Evolutionary conservation across 345 rosid species (phyloP), one percentile per base, ranked within the genome.

Genomic region (Anacardium occidentale): DNA sequence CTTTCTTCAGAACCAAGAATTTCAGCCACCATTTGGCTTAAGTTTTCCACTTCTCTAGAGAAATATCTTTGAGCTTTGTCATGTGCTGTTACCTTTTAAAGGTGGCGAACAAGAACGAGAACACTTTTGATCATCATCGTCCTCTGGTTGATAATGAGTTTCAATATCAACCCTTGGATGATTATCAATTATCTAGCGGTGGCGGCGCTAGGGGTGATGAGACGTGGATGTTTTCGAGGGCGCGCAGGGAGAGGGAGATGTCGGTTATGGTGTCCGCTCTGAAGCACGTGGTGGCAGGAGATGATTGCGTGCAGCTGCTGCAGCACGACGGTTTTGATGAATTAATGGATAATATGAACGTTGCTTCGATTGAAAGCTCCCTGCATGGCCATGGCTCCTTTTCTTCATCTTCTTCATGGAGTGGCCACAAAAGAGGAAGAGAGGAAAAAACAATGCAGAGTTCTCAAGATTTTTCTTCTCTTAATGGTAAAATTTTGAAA

Each of bases 241-340:
- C 56, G 61, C 74, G 73, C 44, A 87, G 87, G 73, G 89, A 90
- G 73, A 80, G 75, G 81, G 98, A 93, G 89, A 90, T 84, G 90
- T 82, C 88, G 3, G 85, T 76, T 0, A 91, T 91, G 74, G 97
- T 91, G 65, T 79, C 94, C 62, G 94, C 98, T 75, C 76, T 93
- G 77, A 78, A 83, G 1, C 88, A 79, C 65, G 96, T 91, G 3
- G 89, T 93, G 45, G 76, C 92, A 1, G 97, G 98, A 24, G 86
- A 85, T 50, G 85, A 3, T 47, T 34, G n/a, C n/a, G 7, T 2
- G 21, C 34, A 77, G 57, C 85, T 83, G 0, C 54, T n/a, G 1
- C 67, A 13, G 3, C 25, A 15, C 3, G 52, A 13, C 13, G 45
- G 18, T 18, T 37, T 13, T 18, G 66, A 50, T 50, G 18, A 50